Conservation (phyloP, 2,329 filamentous ascomycete genomes). For the Rutstroemia sp. region DNA sequence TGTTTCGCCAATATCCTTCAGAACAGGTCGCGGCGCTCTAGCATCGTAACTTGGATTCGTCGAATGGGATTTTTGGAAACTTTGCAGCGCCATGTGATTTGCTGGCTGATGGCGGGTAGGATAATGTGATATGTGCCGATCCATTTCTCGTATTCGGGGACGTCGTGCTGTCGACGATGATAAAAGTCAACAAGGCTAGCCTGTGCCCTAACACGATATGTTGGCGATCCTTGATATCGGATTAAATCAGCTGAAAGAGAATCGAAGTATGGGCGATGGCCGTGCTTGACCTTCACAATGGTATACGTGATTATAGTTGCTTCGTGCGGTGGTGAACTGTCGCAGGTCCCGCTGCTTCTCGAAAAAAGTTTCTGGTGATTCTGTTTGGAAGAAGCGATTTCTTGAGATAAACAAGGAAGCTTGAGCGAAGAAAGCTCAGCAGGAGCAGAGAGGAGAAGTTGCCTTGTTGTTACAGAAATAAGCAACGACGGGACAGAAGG, state of each 20-base stretch:
- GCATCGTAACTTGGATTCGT: no score
- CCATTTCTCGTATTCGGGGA: neutral
- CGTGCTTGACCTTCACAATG: no score
- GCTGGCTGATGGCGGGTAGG: neutral
- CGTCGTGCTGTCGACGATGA: no score
- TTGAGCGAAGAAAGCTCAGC: neutral
- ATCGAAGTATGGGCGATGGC: no score
- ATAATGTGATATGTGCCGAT: neutral
- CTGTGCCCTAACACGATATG: no score
- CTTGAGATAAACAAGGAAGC: neutral
- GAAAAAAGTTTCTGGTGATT: neutral
- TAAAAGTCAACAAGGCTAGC: no score
- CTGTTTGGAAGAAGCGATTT: neutral
- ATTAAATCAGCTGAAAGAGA: no score
- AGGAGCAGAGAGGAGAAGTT: neutral
- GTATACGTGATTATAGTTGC: no score
- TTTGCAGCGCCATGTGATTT: neutral
- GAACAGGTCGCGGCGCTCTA: neutral
- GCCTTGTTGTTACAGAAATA: constrained; percentile 1
- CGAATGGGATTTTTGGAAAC: neutral
- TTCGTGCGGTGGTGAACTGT: no score
- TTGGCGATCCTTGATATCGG: no score
- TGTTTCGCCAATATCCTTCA: neutral
- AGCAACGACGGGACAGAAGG: neutral
- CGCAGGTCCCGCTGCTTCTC: no score